Evolutionary conservation across 495 filamentous ascomycete species (phyloP).

Genomic region (Hypoxylon fragiforme): DNA sequence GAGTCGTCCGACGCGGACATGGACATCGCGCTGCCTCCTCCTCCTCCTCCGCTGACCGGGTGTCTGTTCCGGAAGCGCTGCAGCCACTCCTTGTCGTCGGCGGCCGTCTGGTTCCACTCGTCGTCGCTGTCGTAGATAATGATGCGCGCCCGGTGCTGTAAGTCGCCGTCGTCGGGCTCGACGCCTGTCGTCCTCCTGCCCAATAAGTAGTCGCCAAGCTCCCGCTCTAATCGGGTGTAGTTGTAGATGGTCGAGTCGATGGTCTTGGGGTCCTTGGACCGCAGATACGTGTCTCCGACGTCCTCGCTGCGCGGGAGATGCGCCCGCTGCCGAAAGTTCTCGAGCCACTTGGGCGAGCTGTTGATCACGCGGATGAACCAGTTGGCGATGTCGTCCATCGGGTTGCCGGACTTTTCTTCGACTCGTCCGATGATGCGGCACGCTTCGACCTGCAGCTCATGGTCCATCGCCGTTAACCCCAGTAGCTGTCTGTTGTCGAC

Average conservation of each 20-base stretch:
- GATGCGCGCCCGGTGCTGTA: conserved; percentile 65
- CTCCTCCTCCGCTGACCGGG: too few species aligned
- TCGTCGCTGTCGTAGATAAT: conserved; percentile 69
- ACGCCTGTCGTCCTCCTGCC: conserved; percentile 52
- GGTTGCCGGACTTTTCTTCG: conserved; percentile 48
- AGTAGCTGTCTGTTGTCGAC: conserved; percentile 52
- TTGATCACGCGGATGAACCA: conserved; percentile 54
- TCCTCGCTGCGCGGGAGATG: conserved; percentile 55
- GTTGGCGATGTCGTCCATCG: conserved; percentile 49
- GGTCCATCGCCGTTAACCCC: conserved; percentile 56
- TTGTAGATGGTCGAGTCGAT: conserved; percentile 59
- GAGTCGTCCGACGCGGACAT: conserved; percentile 14
- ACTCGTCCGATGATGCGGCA: conserved; percentile 54
- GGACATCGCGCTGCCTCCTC: too few species aligned
- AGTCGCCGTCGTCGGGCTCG: conserved; percentile 60
- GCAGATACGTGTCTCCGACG: conserved; percentile 44
- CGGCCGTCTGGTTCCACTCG: conserved; percentile 72
- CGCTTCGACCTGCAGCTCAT: conserved; percentile 55
- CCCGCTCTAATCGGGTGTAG: conserved; percentile 58
- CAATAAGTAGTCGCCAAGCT: conserved; percentile 60
- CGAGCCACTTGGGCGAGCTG: conserved; percentile 48
- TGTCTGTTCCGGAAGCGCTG: conserved; percentile 49
- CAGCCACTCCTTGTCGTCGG: conserved; percentile 67
- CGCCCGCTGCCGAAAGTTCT: conserved; percentile 51
- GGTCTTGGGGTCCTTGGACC: conserved; percentile 53